Evolutionary conservation across 1,284 basidiomycete species (phyloP).

Genomic region (Sutorius eximius): DNA sequence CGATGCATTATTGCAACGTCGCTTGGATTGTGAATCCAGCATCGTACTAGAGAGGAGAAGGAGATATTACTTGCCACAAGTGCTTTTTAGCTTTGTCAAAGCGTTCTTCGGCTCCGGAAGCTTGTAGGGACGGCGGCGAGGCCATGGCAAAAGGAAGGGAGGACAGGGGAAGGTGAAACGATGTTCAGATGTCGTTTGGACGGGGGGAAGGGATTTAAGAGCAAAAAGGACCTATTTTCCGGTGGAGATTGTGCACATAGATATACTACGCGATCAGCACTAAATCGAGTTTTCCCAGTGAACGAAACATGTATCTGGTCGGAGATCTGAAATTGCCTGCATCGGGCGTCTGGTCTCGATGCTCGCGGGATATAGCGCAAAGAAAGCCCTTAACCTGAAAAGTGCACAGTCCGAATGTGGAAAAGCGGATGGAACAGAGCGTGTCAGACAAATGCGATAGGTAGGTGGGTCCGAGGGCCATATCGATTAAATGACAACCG

Average conservation of each 20-base stretch:
- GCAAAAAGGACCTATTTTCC: constrained; percentile 28
- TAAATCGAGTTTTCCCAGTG: constrained; percentile 39
- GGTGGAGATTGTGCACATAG: constrained; percentile 42
- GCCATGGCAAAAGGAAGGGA: constrained; percentile 23
- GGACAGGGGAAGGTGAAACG: constrained; percentile 29
- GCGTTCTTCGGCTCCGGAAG: constrained; percentile 29
- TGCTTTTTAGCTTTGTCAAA: constrained; percentile 40
- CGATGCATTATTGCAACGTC: constrained; percentile 11
- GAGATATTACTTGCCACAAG: constrained; percentile 31
- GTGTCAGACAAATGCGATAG: constrained; percentile 36
- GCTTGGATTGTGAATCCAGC: constrained; percentile 9
- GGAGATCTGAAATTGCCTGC: constrained; percentile 37
- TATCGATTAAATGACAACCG: constrained; percentile 40
- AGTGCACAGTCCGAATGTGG: constrained; percentile 33
- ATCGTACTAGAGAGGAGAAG: constrained; percentile 5
- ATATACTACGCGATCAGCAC: constrained; percentile 42
- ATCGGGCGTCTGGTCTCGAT: constrained; percentile 38
- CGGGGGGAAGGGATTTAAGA: constrained; percentile 35
- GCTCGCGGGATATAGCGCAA: constrained; percentile 39
- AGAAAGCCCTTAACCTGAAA: constrained; percentile 37
- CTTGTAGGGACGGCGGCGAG: constrained; percentile 23
- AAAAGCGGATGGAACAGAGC: constrained; percentile 32
- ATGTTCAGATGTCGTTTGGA: constrained; percentile 25
- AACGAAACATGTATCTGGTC: constrained; percentile 40
- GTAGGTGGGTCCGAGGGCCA: constrained; percentile 40